Conservation (phyloP, 352 stramenopile species). For the Pythium brachiatum region DNA sequence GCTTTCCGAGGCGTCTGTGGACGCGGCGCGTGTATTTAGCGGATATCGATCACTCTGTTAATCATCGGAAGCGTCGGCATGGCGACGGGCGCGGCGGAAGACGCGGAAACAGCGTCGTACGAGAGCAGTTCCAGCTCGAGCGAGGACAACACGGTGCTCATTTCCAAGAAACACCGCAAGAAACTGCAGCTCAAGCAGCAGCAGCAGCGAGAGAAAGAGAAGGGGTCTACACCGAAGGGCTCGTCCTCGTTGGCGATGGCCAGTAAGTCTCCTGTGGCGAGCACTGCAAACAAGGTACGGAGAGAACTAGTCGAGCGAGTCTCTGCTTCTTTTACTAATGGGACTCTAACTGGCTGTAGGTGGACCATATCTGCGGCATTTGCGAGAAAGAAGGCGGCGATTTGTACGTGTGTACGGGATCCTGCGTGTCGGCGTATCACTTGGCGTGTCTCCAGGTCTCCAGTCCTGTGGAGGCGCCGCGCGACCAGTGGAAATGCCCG, state of each 20-base stretch:
- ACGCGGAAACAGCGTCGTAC: conserved; percentile 17
- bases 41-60: not conserved
- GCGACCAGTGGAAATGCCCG: conserved; percentile 54
- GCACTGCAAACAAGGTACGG: not conserved
- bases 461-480: conserved; percentile 6
- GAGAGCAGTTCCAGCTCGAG: conserved; percentile 60
- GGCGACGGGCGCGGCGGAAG: conserved; percentile 10
- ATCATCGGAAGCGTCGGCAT: conserved; percentile 11
- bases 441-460: conserved; percentile 34
- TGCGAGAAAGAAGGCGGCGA: conserved; percentile 57
- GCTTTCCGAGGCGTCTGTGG: not conserved
- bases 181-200: conserved; percentile 62
- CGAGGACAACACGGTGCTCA: conserved; percentile 72
- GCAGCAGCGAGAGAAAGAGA: conserved; percentile 45
- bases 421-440: conserved; percentile 79
- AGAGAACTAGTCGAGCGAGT: not conserved
- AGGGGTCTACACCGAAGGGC: not conserved
- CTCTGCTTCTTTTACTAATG: not conserved
- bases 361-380: conserved; percentile 63
- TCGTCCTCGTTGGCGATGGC: not conserved
- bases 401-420: conserved; percentile 51
- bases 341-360: not conserved
- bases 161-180: conserved; percentile 64
- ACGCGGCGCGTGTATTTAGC: not conserved
- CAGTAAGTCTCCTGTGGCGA: not conserved